phyloP scores from a whole-genome alignment of 345 rosid genomes.

The Euclidium syriacum region DNA sequence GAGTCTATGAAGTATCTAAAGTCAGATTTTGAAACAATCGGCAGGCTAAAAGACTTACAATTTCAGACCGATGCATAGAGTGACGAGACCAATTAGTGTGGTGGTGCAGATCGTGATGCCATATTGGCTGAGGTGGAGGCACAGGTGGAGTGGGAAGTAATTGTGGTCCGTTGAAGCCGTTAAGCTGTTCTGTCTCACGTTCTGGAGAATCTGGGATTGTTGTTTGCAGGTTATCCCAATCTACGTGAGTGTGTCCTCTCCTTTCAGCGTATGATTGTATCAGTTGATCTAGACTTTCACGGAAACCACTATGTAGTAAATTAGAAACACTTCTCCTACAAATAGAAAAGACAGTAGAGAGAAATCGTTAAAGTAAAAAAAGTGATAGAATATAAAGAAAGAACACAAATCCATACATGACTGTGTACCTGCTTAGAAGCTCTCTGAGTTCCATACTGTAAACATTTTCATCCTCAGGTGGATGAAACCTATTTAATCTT shows the following conservation, averaged over 20 bases:
- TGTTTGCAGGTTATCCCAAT: conserved; percentile 87
- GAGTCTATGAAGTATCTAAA: background rate
- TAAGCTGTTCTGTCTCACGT: conserved; percentile 50
- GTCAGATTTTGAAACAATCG: background rate
- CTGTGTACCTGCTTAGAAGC: conserved; percentile 80
- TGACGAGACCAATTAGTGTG: conserved; percentile 87
- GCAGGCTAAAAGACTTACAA: conserved; percentile 66
- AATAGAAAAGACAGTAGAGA: background rate
- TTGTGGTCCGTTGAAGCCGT: conserved; percentile 53
- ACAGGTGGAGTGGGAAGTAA: conserved; percentile 72
- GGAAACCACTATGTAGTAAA: conserved; percentile 96
- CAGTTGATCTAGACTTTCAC: conserved; percentile 94
- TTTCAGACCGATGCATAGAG: conserved; percentile 81
- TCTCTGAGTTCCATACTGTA: conserved; percentile 97
- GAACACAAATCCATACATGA: background rate
- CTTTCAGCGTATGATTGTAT: conserved; percentile 95
- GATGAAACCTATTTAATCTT: conserved; percentile 87
- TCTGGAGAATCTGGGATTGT: conserved; percentile 58
- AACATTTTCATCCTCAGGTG: conserved; percentile 90
- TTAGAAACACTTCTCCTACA: conserved; percentile 94
- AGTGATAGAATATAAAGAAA: background rate
- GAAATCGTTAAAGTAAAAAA: background rate
- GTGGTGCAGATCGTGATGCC: conserved; percentile 91
- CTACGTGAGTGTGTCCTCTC: conserved; percentile 77
- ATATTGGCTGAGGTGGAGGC: conserved; percentile 91